These are phyloP conservation scores for Aspergillus sp. DNA, from an alignment of 2,329 filamentous ascomycete species.

Conservation along the genomic window DNA sequence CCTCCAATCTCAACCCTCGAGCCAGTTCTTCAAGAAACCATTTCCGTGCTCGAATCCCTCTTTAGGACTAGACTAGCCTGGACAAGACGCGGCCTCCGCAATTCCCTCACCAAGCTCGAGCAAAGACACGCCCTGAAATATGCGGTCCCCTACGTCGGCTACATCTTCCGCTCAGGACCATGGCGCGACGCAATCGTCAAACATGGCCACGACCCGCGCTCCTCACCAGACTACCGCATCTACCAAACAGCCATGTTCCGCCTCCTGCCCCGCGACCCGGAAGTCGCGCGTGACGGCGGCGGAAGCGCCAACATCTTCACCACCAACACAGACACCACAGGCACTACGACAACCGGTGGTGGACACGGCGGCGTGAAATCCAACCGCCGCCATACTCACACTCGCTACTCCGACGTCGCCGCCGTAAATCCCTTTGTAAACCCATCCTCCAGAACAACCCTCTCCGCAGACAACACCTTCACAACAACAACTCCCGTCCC, in stretches of 20 bases:
- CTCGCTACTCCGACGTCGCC: conserved; percentile 14
- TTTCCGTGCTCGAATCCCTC: conserved; percentile 57
- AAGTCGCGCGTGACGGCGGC: conserved; percentile 26
- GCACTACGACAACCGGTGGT: too few species aligned
- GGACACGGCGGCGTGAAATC: too few species aligned
- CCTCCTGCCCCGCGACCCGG: conserved; percentile 41
- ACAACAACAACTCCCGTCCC: conserved; percentile 4
- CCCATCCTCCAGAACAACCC: neutral
- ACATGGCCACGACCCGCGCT: conserved; percentile 80
- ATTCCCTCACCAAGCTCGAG: conserved; percentile 53
- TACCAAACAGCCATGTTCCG: conserved; percentile 92
- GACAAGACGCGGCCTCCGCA: conserved; percentile 75
- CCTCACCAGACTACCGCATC: conserved; percentile 64
- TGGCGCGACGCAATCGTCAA: conserved; percentile 83
- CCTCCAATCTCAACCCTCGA: conserved; percentile 46
- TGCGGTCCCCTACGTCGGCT: conserved; percentile 76
- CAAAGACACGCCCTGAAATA: conserved; percentile 57
- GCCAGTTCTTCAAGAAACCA: conserved; percentile 55
- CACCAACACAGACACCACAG: neutral
- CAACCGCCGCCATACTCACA: conserved; percentile 20
- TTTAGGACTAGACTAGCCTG: conserved; percentile 74
- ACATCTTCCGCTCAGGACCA: conserved; percentile 86
- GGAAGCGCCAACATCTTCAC: neutral
- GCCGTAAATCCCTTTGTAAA: neutral
- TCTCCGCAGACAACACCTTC: conserved; percentile 4